phyloP scores from a whole-genome alignment of 768 basidiomycete genomes.

The Kwoniella pini region DNA sequence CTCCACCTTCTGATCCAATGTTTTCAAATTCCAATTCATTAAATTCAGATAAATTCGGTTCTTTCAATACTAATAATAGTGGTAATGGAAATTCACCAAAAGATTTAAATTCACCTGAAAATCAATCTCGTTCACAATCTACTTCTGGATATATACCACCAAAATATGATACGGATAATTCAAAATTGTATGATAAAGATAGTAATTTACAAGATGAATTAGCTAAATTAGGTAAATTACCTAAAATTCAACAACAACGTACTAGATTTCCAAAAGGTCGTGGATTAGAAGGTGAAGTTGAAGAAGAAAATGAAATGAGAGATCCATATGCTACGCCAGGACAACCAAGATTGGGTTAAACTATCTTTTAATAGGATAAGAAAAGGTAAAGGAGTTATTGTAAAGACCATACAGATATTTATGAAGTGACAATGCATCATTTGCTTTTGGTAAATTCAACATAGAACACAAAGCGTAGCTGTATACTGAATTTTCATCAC shows the following conservation, averaged over 20 bases:
- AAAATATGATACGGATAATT: neutral
- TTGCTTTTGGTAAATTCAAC: too few species aligned
- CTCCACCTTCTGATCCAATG: slow-evolving; percentile 11
- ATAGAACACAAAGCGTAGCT: too few species aligned
- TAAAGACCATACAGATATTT: too few species aligned
- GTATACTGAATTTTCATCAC: neutral
- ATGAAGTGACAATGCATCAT: too few species aligned
- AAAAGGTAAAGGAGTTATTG: too few species aligned
- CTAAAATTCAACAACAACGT: slow-evolving; percentile 14
- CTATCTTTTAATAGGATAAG: neutral
- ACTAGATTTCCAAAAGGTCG: slow-evolving; percentile 35
- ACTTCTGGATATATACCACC: neutral
- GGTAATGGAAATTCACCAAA: slow-evolving; percentile 2
- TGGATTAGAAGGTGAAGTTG: slow-evolving; percentile 38
- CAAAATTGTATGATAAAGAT: neutral
- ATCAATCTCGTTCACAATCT: neutral
- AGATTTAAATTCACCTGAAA: slow-evolving; percentile 12
- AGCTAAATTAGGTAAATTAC: slow-evolving; percentile 6
- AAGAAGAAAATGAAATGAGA: slow-evolving; percentile 39
- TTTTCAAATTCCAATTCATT: neutral
- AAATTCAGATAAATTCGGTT: too few species aligned
- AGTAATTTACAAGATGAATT: slow-evolving; percentile 16
- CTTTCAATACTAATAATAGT: neutral
- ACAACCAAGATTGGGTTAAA: slow-evolving; percentile 25
- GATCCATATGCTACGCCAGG: slow-evolving; percentile 42